Evolutionary conservation across 805 yeast genomes (phyloP).

Genomic region (Schwanniomyces occidentalis): DNA sequence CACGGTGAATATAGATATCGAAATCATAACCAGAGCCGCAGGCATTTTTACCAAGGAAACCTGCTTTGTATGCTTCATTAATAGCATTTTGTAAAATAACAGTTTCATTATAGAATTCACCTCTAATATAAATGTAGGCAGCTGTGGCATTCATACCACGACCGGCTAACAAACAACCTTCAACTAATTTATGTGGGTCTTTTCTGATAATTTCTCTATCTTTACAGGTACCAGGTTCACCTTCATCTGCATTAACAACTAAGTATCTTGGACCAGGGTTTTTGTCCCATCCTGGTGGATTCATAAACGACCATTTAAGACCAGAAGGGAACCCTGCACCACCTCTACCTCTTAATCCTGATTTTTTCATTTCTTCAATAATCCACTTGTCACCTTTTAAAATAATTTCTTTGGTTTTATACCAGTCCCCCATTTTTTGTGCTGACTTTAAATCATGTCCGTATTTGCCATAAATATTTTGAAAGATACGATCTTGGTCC

Average conservation of each 20-base stretch:
- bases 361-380: constrained; percentile 80
- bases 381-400: constrained; percentile 88
- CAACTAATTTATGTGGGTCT: constrained; percentile 89
- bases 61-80: constrained; percentile 82
- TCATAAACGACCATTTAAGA: constrained; percentile 90
- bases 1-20: constrained; percentile 84
- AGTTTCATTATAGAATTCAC: constrained; percentile 86
- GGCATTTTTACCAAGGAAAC: constrained; percentile 78
- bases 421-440: constrained; percentile 85
- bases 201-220: constrained; percentile 89
- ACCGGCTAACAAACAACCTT: constrained; percentile 89
- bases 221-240: constrained; percentile 93
- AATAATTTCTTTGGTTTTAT: constrained; percentile 83
- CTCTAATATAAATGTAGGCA: constrained; percentile 87
- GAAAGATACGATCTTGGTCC: constrained; percentile 86
- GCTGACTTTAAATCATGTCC: constrained; percentile 77
- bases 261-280: constrained; percentile 85
- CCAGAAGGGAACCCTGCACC: constrained; percentile 96
- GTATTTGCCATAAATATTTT: constrained; percentile 73
- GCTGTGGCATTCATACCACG: constrained; percentile 93
- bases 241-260: constrained; percentile 92
- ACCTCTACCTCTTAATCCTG: constrained; percentile 88
- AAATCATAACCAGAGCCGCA: constrained; percentile 86
- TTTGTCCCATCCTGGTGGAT: constrained; percentile 94
- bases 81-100: constrained; percentile 74